Evolutionary conservation across 208 protist species (phyloP), one percentile per base, ranked within the genome.

Genomic region (Leptomonas seymouri): DNA sequence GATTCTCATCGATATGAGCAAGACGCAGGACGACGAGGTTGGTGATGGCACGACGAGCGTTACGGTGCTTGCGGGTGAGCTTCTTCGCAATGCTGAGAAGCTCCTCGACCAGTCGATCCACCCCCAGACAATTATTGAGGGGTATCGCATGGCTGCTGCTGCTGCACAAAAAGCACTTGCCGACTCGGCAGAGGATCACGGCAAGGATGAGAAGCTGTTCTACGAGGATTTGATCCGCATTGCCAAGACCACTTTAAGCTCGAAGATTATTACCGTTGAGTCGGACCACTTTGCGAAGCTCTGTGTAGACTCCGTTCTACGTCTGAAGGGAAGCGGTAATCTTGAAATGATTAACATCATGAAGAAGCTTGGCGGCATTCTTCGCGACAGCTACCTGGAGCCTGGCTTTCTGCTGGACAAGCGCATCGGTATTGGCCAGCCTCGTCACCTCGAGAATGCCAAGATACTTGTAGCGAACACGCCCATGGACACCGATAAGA

Each of bases 31-130:
- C 79, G 96, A 99, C 36, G 98, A 99, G 81, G 98, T 99, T 31
- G 99, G 99, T 60, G 99, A 99, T 91, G 99, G 99, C 41, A 99
- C 99, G 2, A 99, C 99, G 12, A 97, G 87, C 50, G 99, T 99
- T 16, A 97, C 90, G 46, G 99, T 99, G 2, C 87, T 99, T 30
- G 97, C 98, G 9, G 98, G 98, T 65, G 98, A 99, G 79, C 91
- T 99, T 11, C 89, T 99, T 15, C 82, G 97, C 51, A 98, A 99
- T 80, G 99, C 98, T n/a, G 98, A 99, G 76, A 98, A 98, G 74
- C 89, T 99, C 2, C 67, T 98, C 42, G 82, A 95, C 30, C 86
- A 98, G 79, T 98, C 98, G 39, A 98, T 99, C 68, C 99, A 99
- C 78, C 99, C 99, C 49, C 98, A 99, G 85, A 99, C 96, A 0